Base-by-base conservation (phyloP, 768 basidiomycete genomes). In the Dentipellis sp. region DNA sequence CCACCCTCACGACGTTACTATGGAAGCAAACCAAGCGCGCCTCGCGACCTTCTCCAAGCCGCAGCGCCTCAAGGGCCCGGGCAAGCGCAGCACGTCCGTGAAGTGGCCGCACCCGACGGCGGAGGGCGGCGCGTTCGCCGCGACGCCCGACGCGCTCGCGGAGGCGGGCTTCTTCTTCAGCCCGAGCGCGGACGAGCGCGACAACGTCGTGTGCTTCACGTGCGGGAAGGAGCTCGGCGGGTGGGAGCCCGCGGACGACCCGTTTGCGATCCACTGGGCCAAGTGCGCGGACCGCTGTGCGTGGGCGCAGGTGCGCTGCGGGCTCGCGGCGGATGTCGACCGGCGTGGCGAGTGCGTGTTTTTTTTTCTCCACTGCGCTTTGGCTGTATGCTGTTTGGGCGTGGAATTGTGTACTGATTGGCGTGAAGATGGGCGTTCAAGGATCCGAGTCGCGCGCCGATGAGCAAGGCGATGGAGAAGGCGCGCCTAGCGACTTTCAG, bases 151-250 rank as follows among this genome's bases (percentile, higher is more conserved):
- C 53, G 75, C 79, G 3, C 81, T 98, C 14, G 87, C 94, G 1
- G 83, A 87, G 61, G 94, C 94, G 2, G 94, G 94, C 9, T 97
- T 95, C 72, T 94, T 82, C 75, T 94, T 78, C 70, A 76, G 76
- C 59, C 91, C 91, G 0, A 80, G 78, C 60, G 72, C 74, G 57
- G 79, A 82, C 21, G 83, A 86, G 58, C 74, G 73, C 14, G 91
- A 94, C 69, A 84, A 81, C 62, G 92, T 88, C 19, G 76, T 79
- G 4, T 98, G 94, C 68, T 97, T 86, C 67, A 72, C 86, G 60
- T 98, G 94, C 72, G 77, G 76, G 47, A 90, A 94, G 63, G 76
- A 86, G 58, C 76, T 97, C 9, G 81, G 82, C 54, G 89, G 86
- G 17, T 98, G 94, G 94, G 88, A 88, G 49, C 75, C 75, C 47